These are phyloP conservation scores for Onygena corvina DNA, from an alignment of 2,329 filamentous ascomycete species.

Conservation along the genomic window DNA sequence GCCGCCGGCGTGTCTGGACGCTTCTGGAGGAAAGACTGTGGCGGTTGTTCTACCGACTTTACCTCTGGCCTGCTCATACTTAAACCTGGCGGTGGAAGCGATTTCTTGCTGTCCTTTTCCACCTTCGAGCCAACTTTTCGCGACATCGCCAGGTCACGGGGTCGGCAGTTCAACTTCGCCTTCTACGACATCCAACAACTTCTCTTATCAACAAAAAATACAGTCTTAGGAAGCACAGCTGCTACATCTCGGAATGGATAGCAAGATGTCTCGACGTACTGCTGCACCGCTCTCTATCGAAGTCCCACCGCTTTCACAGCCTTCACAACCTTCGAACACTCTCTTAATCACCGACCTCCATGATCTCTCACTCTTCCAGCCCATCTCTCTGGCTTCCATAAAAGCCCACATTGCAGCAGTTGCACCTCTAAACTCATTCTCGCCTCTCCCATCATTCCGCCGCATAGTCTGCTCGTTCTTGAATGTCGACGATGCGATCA, in stretches of 20 bases:
- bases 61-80: background rate
- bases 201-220: background rate
- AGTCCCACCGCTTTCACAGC: conserved; percentile 35
- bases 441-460: conserved; percentile 39
- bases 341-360: conserved; percentile 40
- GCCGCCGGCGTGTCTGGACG: background rate
- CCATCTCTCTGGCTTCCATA: conserved; percentile 32
- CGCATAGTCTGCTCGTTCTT: conserved; percentile 41
- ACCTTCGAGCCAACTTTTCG: no score
- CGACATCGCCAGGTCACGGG: no score
- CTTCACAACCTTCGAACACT: conserved; percentile 39
- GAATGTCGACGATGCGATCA: conserved; percentile 32
- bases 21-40: background rate
- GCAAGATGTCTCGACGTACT: conserved; percentile 8
- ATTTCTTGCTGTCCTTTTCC: no score
- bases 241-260: background rate
- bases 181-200: background rate
- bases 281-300: conserved; percentile 34
- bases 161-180: background rate
- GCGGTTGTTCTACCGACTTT: background rate
- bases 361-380: conserved; percentile 37
- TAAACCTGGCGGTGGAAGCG: background rate
- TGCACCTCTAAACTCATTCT: conserved; percentile 39
- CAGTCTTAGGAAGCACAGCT: background rate
- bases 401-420: conserved; percentile 32